Evolutionary conservation across 495 filamentous ascomycete species (phyloP), one percentile per base, ranked within the genome.

Genomic region (Xylaria grammica): DNA sequence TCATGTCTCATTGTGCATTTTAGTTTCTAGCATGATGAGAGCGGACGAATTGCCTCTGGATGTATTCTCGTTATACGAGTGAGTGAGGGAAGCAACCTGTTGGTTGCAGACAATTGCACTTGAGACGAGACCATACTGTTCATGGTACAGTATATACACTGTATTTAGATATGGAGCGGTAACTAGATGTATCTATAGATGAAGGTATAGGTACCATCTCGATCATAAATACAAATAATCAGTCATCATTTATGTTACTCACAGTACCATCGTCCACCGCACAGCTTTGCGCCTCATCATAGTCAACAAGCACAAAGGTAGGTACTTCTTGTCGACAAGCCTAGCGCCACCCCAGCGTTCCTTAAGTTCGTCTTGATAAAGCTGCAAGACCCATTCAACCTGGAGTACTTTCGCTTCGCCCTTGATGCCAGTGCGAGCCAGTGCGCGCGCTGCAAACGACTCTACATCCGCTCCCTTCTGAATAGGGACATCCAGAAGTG

Each of bases 261-360:
- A 78, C 24, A 79, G 61, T 27, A 77, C 70, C 76, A 78, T 78
- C 67, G 85, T 80, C 85, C 85, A 87, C 55, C 68, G 79, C 42
- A 87, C 81, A 69, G 77, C 81, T 70, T 82, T 82, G 38, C 78
- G 79, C 68, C 79, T 80, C 66, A 87, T 75, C 77, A 85, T 79
- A 20, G 67, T 73, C 65, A 87, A 67, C 32, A 88, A 67, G 0
- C 86, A 84, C 38, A 85, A 74, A 0, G 85, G 85, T 63, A 89
- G 70, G 60, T 85, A 79, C 38, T 78, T 78, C 64, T 79, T 75
- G 42, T 88, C 86, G 20, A 85, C 82, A 52, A 88, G 69, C 36
- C 69, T 76, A 69, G 85, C 62, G 1, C 84, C 83, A 8, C 84
- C 85, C 68, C 79, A 86, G 10, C 72, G 62, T 38, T 76, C 71